Percentiles rank a stretch among this genome's conserved stretches.
Conservation (phyloP, 2,329 filamentous ascomycete genomes). For the Colletotrichum higginsianum region DNA sequence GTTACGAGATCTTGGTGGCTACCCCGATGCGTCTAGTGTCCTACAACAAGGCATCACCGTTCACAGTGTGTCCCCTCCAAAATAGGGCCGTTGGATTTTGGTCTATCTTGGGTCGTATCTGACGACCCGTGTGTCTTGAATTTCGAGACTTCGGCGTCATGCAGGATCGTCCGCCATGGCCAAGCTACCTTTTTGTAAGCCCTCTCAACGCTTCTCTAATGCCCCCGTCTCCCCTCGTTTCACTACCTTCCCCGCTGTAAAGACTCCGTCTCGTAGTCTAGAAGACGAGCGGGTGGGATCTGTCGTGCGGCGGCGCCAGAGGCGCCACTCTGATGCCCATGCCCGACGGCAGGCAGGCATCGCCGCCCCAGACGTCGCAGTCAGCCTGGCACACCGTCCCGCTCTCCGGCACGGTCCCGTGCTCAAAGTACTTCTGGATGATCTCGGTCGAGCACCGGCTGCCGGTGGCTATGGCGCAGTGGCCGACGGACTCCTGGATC, state of each 20-base stretch:
- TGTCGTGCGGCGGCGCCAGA: neutral
- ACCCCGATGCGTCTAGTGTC: neutral
- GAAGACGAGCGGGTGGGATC: neutral
- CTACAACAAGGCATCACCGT: neutral
- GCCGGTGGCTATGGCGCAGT: constrained; percentile 43
- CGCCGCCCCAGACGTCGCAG: constrained; percentile 42
- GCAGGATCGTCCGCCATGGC: neutral
- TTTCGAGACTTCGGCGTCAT: neutral
- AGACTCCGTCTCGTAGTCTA: neutral
- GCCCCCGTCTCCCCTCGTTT: no score
- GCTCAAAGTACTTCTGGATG: constrained; percentile 50
- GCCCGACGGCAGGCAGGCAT: constrained; percentile 17
- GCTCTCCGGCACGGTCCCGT: constrained; percentile 48
- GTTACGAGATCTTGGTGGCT: neutral
- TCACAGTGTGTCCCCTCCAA: no score
- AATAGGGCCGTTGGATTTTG: neutral
- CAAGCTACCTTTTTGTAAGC: neutral
- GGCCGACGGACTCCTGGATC: constrained; percentile 50
- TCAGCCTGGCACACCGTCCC: constrained; percentile 45
- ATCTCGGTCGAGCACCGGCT: constrained; percentile 45
- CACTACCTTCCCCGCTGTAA: rapidly evolving
- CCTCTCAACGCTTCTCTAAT: no score
- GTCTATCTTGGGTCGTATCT: no score
- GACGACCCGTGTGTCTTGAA: neutral
- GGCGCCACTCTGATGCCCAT: constrained; percentile 7